A percentile compares a stretch with the other conserved stretches of the same genome.
Evolutionary conservation across 2,329 filamentous ascomycete species (phyloP).

Genomic region (Daldinia sp.): DNA sequence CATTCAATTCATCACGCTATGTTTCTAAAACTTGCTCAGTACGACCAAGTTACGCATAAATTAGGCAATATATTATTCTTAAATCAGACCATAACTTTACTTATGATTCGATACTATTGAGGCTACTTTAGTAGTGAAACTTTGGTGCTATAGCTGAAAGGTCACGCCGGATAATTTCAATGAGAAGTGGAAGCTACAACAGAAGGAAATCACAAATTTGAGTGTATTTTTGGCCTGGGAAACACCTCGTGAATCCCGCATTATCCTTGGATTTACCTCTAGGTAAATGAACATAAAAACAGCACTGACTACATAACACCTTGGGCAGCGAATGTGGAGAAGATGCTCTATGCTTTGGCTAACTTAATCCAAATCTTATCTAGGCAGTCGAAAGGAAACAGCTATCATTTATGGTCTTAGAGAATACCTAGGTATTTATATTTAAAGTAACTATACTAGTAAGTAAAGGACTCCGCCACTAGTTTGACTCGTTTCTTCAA

Average conservation of each 20-base stretch:
- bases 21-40: slow-evolving; percentile 7
- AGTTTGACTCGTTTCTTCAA: slow-evolving; percentile 5
- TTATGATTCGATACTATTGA: background rate
- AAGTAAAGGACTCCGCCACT: slow-evolving; percentile 3
- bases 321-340: too few relatives aligned
- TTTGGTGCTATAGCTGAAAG: background rate
- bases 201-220: background rate
- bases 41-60: background rate
- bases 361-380: too few relatives aligned
- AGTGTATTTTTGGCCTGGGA: too few relatives aligned
- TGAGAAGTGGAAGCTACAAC: background rate
- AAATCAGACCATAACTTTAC: background rate
- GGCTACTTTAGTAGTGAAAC: background rate
- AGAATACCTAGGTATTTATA: too few relatives aligned
- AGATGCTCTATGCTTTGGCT: too few relatives aligned
- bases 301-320: too few relatives aligned
- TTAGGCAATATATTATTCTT: background rate
- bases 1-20: background rate
- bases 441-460: background rate
- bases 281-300: too few relatives aligned
- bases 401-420: too few relatives aligned
- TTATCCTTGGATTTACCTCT: too few relatives aligned
- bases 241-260: too few relatives aligned
- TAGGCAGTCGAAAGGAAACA: too few relatives aligned
- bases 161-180: background rate